Conservation (phyloP, 495 filamentous ascomycete species). For the Xylaria curta region DNA sequence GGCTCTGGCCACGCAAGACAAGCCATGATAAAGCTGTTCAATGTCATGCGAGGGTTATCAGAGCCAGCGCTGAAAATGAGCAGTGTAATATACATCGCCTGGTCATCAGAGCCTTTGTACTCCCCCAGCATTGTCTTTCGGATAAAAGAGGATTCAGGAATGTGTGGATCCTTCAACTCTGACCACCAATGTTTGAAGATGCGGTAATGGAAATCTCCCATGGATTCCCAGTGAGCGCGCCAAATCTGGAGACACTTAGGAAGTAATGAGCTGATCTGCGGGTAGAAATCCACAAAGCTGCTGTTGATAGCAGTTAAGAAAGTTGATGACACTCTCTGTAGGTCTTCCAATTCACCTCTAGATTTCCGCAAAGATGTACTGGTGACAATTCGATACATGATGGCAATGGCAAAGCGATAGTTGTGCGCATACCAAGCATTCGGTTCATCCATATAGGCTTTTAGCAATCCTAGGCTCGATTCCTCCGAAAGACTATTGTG, state of each 20-base stretch:
- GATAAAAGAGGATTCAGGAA: constrained; percentile 38
- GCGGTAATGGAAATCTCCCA: constrained; percentile 39
- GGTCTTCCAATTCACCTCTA: constrained; percentile 35
- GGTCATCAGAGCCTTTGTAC: constrained; percentile 47
- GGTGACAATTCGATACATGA: constrained; percentile 45
- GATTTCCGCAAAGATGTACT: constrained; percentile 14
- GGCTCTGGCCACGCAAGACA: constrained; percentile 41
- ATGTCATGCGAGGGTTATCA: constrained; percentile 50
- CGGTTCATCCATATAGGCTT: constrained; percentile 40
- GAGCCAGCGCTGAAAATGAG: constrained; percentile 52
- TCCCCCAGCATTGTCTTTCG: constrained; percentile 47
- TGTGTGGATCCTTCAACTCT: constrained; percentile 24
- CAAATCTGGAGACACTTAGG: constrained; percentile 50
- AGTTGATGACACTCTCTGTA: constrained; percentile 37
- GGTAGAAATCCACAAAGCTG: constrained; percentile 51
- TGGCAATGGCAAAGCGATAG: constrained; percentile 45
- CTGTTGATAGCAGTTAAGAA: constrained; percentile 40
- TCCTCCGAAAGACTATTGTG: constrained; percentile 42
- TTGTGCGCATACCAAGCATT: constrained; percentile 44
- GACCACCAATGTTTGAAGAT: constrained; percentile 49
- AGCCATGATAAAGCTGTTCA: constrained; percentile 51
- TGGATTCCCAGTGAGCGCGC: constrained; percentile 44
- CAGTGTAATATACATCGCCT: constrained; percentile 53
- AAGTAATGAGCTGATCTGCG: constrained; percentile 41
- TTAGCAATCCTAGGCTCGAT: constrained; percentile 44